Base-by-base conservation (phyloP, 2,329 filamentous ascomycete species). In the Blastomyces emzantsi region DNA sequence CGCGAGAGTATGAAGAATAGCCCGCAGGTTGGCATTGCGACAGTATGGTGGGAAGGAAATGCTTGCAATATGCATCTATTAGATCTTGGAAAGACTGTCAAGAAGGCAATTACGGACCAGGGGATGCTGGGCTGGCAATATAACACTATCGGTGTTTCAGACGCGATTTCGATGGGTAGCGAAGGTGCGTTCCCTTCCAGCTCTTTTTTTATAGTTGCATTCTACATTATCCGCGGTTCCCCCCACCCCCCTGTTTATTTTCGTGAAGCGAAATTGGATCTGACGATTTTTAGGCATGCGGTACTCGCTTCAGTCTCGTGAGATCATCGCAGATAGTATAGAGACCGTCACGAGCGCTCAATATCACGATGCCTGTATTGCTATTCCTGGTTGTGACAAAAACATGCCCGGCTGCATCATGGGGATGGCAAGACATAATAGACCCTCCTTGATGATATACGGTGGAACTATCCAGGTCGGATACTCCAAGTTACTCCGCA, bases 1-100 rank as follows among this genome's bases (percentile, higher is more conserved):
- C 83, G 86, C 70, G 82, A 94, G 63, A 86, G 87, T 71, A 96
- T 97, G 90, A 92, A 93, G 78, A 93, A 84, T 64, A 89, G 89
- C 62, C 90, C 93, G 15, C 93, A 97, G 67, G 90, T 97, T 33
- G 93, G 93, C 64, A 86, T 97, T 72, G 89, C 92, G 8, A 92
- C 89, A 5, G 90, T 97, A 4, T 97, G 92, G 92, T 97, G 92
- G 92, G 92, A 97, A 77, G 93, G 93, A 36, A 97, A 97, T 74
- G 90, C 93, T 47, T 97, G 92, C 85, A 96, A 96, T 62, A 77
- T 79, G 73, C 71, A 79, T 88, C 87, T 97, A 67, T 83, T 95
- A 65, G 91, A 96, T 68, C 83, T 97, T 66, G 93, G 89, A 45
- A 92, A 90, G 72, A 89, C 90, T 58, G 90, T 94, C 70, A 97